Base-by-base conservation (phyloP, 2,329 filamentous ascomycete genomes). In the Intubia oerlemansii region DNA sequence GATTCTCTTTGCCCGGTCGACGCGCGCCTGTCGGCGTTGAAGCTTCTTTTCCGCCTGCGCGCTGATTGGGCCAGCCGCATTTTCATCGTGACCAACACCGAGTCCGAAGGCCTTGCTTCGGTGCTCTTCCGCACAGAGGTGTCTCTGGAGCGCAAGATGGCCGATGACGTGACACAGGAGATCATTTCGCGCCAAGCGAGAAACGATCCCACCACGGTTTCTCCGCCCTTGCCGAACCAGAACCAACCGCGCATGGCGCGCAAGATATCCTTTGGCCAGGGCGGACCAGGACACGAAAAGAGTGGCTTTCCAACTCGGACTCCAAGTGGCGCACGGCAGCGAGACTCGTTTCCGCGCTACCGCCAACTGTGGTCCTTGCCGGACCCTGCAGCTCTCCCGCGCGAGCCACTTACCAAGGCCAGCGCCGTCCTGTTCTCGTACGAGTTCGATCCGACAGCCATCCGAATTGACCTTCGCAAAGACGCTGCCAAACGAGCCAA, bases 1-100 rank as follows among this genome's bases (percentile, higher is more conserved):
- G 62, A 62, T 11, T 57, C 56, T 17, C 53, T 59, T 18, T 67
- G 63, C 35, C 73, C 76, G 34, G 54, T 62, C 6, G 71, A 79
- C 47, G 71, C 76, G 29, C 71, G 78, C 6, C 53, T 88, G 16
- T 72, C 70, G 10, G 71, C 74, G 3, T 66, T 84, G 57, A 81
- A 79, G 41, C 51, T 85, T 24, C 54, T 93, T 3, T 85, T 90
- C 44, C 69, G 84, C 24, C 54, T 93, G 17, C 67, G 84, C 33
- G 80, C 81, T 14, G 81, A 92, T 48, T 80, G 76, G 45, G 68
- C 75, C 8, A 68, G 84, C 38, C 65, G 72, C 25, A 62, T 93
- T 4, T 80, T 75, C 33, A 55, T 92, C 30, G 69, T 69, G 7
- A 52, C 65, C 19, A 63, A 67, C 17, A 67, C 74, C 2, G 80